Evolutionary conservation across 192 early-diverging fungal genomes (phyloP).

Genomic region (Powellomyces hirtus): DNA sequence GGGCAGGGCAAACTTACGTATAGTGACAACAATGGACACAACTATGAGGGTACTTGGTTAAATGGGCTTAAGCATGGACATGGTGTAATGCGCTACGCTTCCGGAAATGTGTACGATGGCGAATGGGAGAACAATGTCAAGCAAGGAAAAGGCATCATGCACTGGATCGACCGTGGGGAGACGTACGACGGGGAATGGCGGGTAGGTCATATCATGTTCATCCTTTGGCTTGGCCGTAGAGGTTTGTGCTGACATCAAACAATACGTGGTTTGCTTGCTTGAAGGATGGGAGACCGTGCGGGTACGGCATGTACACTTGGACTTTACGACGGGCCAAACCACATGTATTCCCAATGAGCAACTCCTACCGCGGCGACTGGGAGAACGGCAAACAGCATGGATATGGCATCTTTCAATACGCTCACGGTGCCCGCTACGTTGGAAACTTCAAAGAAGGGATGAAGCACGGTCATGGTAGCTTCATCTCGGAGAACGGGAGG

Average conservation of each 20-base stretch:
- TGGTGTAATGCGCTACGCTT: conserved; percentile 50
- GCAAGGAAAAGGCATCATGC: conserved; percentile 48
- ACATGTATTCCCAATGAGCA: conserved; percentile 47
- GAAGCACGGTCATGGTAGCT: conserved; percentile 49
- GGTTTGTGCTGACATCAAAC: neutral
- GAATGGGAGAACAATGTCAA: conserved; percentile 51
- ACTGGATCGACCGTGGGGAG: conserved; percentile 45
- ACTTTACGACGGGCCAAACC: conserved; percentile 3
- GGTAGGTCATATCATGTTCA: conserved; percentile 14
- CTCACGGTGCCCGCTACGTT: conserved; percentile 47
- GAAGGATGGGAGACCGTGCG: conserved; percentile 47
- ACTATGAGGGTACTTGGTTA: conserved; percentile 43
- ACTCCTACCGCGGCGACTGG: conserved; percentile 50
- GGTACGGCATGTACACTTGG: conserved; percentile 52
- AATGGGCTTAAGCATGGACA: conserved; percentile 46
- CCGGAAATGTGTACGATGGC: conserved; percentile 55
- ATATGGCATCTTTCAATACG: conserved; percentile 49
- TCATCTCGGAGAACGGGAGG: conserved; percentile 47
- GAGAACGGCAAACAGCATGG: conserved; percentile 46
- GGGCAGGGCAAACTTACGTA: conserved; percentile 41
- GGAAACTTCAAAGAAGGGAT: conserved; percentile 55
- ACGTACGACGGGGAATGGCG: conserved; percentile 52
- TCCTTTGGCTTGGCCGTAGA: neutral
- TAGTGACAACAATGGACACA: conserved; percentile 1
- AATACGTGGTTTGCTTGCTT: neutral